Evolutionary conservation across 2,329 filamentous ascomycete species (phyloP).

Genomic region (Sordariomycetes sp.): DNA sequence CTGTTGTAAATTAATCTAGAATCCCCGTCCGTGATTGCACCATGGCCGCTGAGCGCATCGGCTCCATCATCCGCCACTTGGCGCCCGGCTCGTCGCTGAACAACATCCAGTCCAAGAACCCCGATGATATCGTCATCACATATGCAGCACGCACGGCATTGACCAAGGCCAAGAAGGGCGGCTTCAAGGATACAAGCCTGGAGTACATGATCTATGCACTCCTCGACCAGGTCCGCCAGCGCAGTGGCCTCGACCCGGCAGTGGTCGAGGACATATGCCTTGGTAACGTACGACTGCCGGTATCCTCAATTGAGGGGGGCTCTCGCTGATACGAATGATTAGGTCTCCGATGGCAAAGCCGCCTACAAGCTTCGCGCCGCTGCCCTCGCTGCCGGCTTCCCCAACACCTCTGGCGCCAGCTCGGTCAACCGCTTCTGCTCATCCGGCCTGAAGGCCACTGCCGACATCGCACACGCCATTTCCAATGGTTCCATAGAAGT

Average conservation of each 20-base stretch:
- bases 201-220: slow-evolving; percentile 81
- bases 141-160: slow-evolving; percentile 84
- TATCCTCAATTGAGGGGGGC: not conserved
- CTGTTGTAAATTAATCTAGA: slow-evolving; percentile 1
- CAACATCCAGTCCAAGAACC: slow-evolving; percentile 79
- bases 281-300: slow-evolving; percentile 65
- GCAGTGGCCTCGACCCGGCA: slow-evolving; percentile 68
- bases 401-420: slow-evolving; percentile 75
- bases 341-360: slow-evolving; percentile 78
- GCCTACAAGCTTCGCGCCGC: slow-evolving; percentile 88
- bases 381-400: slow-evolving; percentile 83
- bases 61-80: slow-evolving; percentile 80
- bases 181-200: slow-evolving; percentile 87
- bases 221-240: slow-evolving; percentile 64
- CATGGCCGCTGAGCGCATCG: slow-evolving; percentile 81
- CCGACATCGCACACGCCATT: slow-evolving; percentile 91
- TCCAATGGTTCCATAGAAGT: slow-evolving; percentile 70
- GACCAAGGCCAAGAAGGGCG: slow-evolving; percentile 81
- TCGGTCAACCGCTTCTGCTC: slow-evolving; percentile 95
- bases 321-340: too few species aligned
- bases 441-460: slow-evolving; percentile 87
- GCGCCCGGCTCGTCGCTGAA: slow-evolving; percentile 63
- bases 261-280: slow-evolving; percentile 85
- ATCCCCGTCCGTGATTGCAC: too few species aligned
- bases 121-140: slow-evolving; percentile 95